phyloP scores from a whole-genome alignment of 2,329 filamentous ascomycete genomes.

The Metarhizium robertsii region DNA sequence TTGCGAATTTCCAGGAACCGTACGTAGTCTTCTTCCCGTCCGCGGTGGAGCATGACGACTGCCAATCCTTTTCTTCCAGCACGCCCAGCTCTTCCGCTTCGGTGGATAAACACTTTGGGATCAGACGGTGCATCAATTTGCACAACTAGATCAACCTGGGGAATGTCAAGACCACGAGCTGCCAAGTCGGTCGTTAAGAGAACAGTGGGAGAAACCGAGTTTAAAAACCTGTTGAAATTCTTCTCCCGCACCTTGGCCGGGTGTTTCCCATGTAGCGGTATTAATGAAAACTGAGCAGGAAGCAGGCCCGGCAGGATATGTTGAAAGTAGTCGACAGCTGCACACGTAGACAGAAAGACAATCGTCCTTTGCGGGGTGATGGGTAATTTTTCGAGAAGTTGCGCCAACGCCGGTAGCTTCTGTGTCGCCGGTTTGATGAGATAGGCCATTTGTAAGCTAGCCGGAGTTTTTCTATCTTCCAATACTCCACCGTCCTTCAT shows the following conservation, averaged over 20 bases:
- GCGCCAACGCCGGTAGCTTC: constrained; percentile 66
- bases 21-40: constrained; percentile 82
- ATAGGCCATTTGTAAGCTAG: constrained; percentile 88
- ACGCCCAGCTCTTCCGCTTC: constrained; percentile 79
- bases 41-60: constrained; percentile 76
- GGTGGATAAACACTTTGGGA: constrained; percentile 91
- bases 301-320: constrained; percentile 67
- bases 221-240: constrained; percentile 76
- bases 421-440: constrained; percentile 64
- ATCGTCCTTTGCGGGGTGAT: constrained; percentile 76
- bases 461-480: constrained; percentile 81
- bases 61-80: constrained; percentile 82
- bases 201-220: constrained; percentile 64
- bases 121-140: constrained; percentile 79
- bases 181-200: constrained; percentile 90
- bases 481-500: constrained; percentile 52
- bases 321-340: constrained; percentile 89
- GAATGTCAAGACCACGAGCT: constrained; percentile 83
- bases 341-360: constrained; percentile 87
- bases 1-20: constrained; percentile 79
- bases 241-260: constrained; percentile 77
- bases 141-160: constrained; percentile 81
- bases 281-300: constrained; percentile 55
- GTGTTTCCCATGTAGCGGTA: constrained; percentile 88
- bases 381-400: constrained; percentile 60